Percentiles rank a stretch among this genome's conserved stretches.
Evolutionary conservation across 2,329 filamentous ascomycete species (phyloP).

Genomic region (Aspergillus fructus): DNA sequence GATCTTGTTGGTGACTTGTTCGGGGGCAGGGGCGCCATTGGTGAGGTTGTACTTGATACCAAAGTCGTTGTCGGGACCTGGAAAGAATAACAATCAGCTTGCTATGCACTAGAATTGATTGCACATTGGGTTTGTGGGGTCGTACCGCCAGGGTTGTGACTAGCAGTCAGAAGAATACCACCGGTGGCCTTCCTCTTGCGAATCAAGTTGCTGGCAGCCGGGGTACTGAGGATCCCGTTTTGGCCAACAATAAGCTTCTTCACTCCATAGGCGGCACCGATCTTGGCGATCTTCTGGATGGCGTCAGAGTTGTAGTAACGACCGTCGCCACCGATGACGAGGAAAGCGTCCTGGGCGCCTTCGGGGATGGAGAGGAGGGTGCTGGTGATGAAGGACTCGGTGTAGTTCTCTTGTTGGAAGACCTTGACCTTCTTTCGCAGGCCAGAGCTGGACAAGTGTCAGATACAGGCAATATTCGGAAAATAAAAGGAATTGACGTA

Average conservation of each 20-base stretch:
- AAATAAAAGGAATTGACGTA: slow-evolving; percentile 55
- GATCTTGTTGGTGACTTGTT: slow-evolving; percentile 97
- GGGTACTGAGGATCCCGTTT: slow-evolving; percentile 93
- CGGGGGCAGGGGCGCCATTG: slow-evolving; percentile 93
- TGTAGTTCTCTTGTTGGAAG: slow-evolving; percentile 94
- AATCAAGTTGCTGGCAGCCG: slow-evolving; percentile 93
- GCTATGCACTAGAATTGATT: too few species aligned
- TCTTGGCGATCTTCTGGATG: slow-evolving; percentile 95
- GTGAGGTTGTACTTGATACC: slow-evolving; percentile 99
- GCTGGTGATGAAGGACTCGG: slow-evolving; percentile 90
- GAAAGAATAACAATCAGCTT: background rate
- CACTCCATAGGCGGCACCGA: slow-evolving; percentile 92
- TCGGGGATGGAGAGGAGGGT: slow-evolving; percentile 96
- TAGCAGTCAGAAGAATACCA: slow-evolving; percentile 93
- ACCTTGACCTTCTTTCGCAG: slow-evolving; percentile 98
- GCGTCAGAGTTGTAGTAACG: slow-evolving; percentile 97
- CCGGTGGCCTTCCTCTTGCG: slow-evolving; percentile 92
- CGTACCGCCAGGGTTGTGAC: slow-evolving; percentile 95
- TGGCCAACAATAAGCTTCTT: slow-evolving; percentile 98
- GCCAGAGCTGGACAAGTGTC: slow-evolving; percentile 67
- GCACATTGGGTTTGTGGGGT: too few species aligned
- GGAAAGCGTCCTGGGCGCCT: slow-evolving; percentile 79
- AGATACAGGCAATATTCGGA: slow-evolving; percentile 16
- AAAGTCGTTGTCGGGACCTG: slow-evolving; percentile 90
- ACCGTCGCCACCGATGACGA: slow-evolving; percentile 96